phyloP scores from a whole-genome alignment of 108 stramenopile species.

The Nitzschia inconspicua region DNA sequence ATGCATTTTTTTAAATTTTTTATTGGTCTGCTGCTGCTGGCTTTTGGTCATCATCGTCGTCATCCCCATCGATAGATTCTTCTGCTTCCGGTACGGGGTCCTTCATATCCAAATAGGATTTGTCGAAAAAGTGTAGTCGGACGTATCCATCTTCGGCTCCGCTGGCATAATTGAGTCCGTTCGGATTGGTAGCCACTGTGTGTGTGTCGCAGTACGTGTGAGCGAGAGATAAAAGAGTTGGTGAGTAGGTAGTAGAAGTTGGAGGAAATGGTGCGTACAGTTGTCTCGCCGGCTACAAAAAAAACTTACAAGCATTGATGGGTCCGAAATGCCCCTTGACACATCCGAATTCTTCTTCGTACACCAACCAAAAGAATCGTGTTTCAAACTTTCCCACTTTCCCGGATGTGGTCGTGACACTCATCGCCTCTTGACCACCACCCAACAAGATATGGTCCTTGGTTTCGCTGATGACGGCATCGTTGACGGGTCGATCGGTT shows the following conservation, averaged over 20 bases:
- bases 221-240: not conserved
- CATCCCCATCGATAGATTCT: conserved; percentile 55
- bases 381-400: conserved; percentile 98
- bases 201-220: not conserved
- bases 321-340: conserved; percentile 99
- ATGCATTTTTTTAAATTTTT: not conserved
- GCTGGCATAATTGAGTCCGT: conserved; percentile 88
- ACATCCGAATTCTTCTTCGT: conserved; percentile 95
- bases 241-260: not conserved
- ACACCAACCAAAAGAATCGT: conserved; percentile 94
- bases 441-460: conserved; percentile 97
- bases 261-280: not conserved
- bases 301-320: conserved; percentile 85
- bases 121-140: conserved; percentile 95
- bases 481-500: conserved; percentile 98
- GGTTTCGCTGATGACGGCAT: conserved; percentile 92
- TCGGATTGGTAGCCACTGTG: conserved; percentile 91
- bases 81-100: conserved; percentile 91
- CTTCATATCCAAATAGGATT: conserved; percentile 93
- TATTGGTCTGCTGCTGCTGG: not conserved
- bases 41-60: conserved; percentile 41
- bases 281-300: not conserved
- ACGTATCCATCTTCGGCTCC: conserved; percentile 97
- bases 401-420: conserved; percentile 97
- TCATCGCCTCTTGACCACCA: conserved; percentile 99